A percentile compares a stretch with the other conserved stretches of the same genome.
These are phyloP conservation scores for Plectranthus barbatus DNA, from an alignment of 257 asterid genomes.

Conservation along the genomic window DNA sequence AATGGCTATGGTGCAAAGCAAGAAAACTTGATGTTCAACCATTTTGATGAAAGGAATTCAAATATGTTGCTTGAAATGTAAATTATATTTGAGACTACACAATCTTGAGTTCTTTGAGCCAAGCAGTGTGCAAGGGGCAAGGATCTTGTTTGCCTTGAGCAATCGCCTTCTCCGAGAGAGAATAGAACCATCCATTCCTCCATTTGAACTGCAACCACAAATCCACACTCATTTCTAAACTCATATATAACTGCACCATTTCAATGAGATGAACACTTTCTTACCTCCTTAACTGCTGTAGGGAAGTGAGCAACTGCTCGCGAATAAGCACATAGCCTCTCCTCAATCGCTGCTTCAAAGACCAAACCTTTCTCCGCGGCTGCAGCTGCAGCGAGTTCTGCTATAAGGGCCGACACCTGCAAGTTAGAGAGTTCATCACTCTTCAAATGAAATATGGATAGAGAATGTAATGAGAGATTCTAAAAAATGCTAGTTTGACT, in stretches of 20 bases:
- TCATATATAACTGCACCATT: neutral
- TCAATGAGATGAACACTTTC: neutral
- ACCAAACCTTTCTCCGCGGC: conserved; percentile 68
- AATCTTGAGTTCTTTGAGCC: conserved; percentile 86
- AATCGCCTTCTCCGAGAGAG: conserved; percentile 75
- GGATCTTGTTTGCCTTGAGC: conserved; percentile 81
- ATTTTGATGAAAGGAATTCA: no score
- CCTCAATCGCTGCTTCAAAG: conserved; percentile 75
- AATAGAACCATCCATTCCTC: conserved; percentile 97
- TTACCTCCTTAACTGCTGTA: conserved; percentile 94
- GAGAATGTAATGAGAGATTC: no score
- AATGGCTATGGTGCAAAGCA: no score
- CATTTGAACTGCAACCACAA: conserved; percentile 25
- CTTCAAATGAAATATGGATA: no score
- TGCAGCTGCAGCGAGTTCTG: conserved; percentile 81
- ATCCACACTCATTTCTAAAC: neutral
- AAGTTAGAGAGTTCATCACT: neutral
- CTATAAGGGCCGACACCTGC: conserved; percentile 74
- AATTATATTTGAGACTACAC: conserved; percentile 18
- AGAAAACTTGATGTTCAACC: no score
- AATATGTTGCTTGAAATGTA: no score
- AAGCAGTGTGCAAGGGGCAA: conserved; percentile 83
- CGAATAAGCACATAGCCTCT: conserved; percentile 86
- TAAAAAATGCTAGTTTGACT: neutral
- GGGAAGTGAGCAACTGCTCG: conserved; percentile 94